A percentile compares a stretch with the other conserved stretches of the same genome.
Conservation (phyloP, 805 yeast species). For the Lipomyces kockii region DNA sequence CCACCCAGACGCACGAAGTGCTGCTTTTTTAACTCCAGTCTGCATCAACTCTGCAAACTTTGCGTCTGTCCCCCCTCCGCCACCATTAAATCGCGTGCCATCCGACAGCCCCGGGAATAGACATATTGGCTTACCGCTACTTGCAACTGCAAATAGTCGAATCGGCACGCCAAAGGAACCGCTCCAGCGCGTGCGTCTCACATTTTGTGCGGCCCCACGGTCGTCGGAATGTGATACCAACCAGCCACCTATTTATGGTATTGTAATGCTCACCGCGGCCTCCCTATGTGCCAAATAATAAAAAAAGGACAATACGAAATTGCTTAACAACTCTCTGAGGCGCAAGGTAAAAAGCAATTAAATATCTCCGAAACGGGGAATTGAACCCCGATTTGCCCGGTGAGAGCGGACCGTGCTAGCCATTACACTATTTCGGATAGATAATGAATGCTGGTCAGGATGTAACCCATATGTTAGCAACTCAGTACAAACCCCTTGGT, state of each 20-base stretch:
- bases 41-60: no score
- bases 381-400: constrained; percentile 30
- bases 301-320: no score
- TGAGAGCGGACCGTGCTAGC: constrained; percentile 30
- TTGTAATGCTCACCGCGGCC: no score
- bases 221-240: neutral
- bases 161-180: neutral
- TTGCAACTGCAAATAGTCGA: no score
- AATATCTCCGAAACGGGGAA: constrained; percentile 24
- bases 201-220: neutral
- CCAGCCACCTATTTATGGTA: neutral
- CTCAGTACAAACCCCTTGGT: neutral
- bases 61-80: no score
- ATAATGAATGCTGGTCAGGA: no score
- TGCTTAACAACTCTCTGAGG: no score
- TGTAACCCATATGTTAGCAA: no score
- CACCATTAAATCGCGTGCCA: no score
- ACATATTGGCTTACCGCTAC: neutral
- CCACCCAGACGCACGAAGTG: no score
- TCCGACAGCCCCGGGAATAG: neutral
- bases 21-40: no score
- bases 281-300: no score
- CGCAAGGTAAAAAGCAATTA: neutral
- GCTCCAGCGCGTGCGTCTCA: neutral
- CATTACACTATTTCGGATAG: constrained; percentile 26